Evolutionary conservation across 441 rosid genomes (phyloP).

Genomic region (Populus hybrid): DNA sequence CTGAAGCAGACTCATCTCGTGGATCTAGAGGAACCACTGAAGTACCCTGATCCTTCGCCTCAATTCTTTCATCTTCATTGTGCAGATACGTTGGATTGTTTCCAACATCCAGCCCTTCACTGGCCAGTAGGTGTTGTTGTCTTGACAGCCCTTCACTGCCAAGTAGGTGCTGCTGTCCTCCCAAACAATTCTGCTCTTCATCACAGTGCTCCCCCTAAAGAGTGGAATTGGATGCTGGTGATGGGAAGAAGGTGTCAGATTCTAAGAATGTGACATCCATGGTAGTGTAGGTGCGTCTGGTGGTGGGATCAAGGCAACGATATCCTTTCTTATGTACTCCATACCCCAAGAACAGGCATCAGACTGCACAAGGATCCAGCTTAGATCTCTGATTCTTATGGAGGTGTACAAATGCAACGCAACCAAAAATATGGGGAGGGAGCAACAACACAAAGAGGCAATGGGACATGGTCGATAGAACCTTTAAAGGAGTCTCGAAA

Average conservation of each 20-base stretch:
- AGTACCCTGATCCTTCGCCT: too few species aligned
- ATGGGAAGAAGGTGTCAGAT: neutral
- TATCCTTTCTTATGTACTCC: neutral
- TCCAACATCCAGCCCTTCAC: too few species aligned
- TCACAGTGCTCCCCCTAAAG: neutral
- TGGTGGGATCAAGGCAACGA: neutral
- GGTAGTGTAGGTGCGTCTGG: neutral
- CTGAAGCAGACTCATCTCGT: too few species aligned
- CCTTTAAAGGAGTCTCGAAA: neutral
- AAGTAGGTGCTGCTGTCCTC: too few species aligned
- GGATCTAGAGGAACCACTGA: too few species aligned
- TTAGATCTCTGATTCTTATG: neutral
- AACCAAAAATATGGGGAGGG: neutral
- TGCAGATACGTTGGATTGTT: too few species aligned
- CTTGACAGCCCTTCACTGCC: too few species aligned
- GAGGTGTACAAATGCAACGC: neutral
- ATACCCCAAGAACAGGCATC: neutral
- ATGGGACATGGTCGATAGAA: neutral
- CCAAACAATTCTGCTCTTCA: too few species aligned
- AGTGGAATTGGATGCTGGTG: neutral
- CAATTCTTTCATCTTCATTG: too few species aligned
- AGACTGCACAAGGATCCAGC: neutral
- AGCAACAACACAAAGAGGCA: neutral
- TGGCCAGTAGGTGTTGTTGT: too few species aligned
- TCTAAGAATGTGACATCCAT: conserved; percentile 1